Conservation (phyloP, 2,329 filamentous ascomycete species). For the Claviceps pazoutovae region DNA sequence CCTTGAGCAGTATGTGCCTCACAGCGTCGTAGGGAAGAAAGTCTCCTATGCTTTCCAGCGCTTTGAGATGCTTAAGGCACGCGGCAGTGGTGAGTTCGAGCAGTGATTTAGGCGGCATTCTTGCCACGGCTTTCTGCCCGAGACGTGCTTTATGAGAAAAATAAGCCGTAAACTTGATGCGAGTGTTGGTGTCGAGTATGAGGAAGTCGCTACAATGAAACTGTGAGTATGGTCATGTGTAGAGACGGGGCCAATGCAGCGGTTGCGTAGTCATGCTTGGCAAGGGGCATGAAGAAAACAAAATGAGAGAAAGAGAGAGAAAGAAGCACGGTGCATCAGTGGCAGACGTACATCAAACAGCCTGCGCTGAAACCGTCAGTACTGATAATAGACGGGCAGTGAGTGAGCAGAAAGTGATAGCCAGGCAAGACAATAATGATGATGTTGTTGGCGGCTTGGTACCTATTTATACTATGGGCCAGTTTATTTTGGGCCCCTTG, state of each 20-base stretch:
- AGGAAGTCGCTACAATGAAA: background rate
- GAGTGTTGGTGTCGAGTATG: background rate
- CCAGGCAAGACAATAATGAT: background rate
- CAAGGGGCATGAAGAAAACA: background rate
- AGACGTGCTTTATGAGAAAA: background rate
- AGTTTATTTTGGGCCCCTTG: too few relatives aligned
- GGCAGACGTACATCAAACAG: background rate
- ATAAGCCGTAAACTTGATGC: background rate
- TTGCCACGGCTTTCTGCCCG: background rate
- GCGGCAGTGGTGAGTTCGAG: slow-evolving; percentile 34
- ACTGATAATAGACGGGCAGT: too few relatives aligned
- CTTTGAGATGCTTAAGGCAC: slow-evolving; percentile 38
- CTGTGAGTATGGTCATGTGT: background rate
- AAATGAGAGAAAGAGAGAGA: background rate
- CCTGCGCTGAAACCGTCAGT: background rate
- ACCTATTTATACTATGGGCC: too few relatives aligned
- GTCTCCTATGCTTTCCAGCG: slow-evolving; percentile 56
- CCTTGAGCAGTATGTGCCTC: slow-evolving; percentile 51
- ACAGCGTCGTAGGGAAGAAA: slow-evolving; percentile 51
- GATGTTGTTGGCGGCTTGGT: too few relatives aligned
- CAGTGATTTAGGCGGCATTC: slow-evolving; percentile 35
- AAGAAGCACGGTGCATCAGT: background rate
- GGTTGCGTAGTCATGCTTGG: slow-evolving; percentile 1
- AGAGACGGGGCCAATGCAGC: background rate
- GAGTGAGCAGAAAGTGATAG: background rate